Evolutionary conservation across 495 filamentous ascomycete genomes (phyloP).

Genomic region (Evansstolkia leycettana): DNA sequence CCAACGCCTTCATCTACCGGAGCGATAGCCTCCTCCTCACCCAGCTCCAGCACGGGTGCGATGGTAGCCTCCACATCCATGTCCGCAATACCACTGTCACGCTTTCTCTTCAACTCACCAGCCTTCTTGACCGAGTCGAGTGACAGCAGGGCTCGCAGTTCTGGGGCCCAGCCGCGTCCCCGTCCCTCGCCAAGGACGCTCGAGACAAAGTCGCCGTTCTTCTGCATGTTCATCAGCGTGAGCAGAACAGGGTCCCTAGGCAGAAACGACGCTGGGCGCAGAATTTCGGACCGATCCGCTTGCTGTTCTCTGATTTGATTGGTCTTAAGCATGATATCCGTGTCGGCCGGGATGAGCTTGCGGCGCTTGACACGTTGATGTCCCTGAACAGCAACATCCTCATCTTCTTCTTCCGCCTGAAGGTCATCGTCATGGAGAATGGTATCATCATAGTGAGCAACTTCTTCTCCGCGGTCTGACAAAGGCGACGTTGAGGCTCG

Average conservation of each 20-base stretch:
- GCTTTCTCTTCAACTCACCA: constrained; percentile 84
- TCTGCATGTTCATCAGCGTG: constrained; percentile 81
- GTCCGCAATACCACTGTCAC: constrained; percentile 77
- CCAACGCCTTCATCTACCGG: constrained; percentile 37
- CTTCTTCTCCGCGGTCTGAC: constrained; percentile 43
- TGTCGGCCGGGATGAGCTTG: constrained; percentile 59
- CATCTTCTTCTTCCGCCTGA: constrained; percentile 41
- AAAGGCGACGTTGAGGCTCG: constrained; percentile 41
- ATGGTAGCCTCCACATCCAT: constrained; percentile 54
- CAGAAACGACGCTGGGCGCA: constrained; percentile 66
- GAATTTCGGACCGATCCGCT: constrained; percentile 63
- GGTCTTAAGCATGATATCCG: constrained; percentile 44
- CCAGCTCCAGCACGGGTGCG: constrained; percentile 59
- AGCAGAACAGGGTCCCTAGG: constrained; percentile 76
- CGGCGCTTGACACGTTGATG: constrained; percentile 65
- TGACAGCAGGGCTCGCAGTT: constrained; percentile 74
- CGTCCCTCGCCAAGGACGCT: constrained; percentile 62
- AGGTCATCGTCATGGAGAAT: constrained; percentile 48
- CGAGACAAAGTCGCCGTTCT: constrained; percentile 76
- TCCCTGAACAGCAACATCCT: constrained; percentile 40
- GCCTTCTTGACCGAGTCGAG: constrained; percentile 64
- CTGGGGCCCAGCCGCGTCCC: constrained; percentile 74
- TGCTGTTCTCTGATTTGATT: constrained; percentile 66
- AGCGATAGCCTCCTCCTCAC: constrained; percentile 42
- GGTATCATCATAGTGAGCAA: constrained; percentile 39